Percentiles rank a stretch among this genome's conserved stretches.
Conservation (phyloP, 345 rosid species). For the Eucalyptus curtisii region DNA sequence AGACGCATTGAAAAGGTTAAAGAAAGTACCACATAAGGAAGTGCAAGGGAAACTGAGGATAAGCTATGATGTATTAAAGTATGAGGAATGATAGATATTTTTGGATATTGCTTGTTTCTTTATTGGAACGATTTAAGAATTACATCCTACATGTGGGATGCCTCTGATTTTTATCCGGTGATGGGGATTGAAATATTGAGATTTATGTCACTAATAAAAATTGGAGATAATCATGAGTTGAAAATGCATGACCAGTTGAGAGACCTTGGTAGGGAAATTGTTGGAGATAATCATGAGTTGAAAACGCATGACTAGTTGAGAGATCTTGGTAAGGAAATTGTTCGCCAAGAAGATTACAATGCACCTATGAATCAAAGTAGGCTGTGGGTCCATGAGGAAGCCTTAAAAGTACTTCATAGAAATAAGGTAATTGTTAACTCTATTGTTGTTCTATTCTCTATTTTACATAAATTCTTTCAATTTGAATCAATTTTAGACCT, state of each 20-base stretch:
- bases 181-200: background rate
- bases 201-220: background rate
- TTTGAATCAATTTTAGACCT: background rate
- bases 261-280: constrained; percentile 3
- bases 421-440: background rate
- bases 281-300: background rate
- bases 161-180: background rate
- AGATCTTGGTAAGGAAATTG: constrained; percentile 6
- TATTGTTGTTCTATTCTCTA: background rate
- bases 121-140: background rate
- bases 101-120: background rate
- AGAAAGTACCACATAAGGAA: background rate
- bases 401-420: background rate
- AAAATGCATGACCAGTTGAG: background rate
- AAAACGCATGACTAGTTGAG: background rate
- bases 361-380: constrained; percentile 4
- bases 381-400: constrained; percentile 7
- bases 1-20: background rate
- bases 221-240: background rate
- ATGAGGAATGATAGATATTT: background rate
- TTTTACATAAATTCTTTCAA: background rate
- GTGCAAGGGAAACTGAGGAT: background rate
- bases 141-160: background rate
- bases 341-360: background rate
- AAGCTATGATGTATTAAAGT: background rate